Conservation (phyloP, 495 filamentous ascomycete genomes). For the Aspergillus panamensis region DNA sequence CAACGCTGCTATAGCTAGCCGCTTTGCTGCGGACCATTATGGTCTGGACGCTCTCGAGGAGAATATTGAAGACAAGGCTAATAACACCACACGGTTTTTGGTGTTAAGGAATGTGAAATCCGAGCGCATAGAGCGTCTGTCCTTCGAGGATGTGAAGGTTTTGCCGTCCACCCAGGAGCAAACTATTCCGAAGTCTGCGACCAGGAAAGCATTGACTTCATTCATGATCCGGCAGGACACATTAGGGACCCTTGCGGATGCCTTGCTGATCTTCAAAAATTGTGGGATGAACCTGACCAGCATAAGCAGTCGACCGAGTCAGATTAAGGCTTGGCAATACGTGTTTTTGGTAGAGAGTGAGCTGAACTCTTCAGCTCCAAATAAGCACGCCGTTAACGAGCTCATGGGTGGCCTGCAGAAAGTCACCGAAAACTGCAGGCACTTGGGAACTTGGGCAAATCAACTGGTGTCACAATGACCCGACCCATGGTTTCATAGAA, state of each 20-base stretch:
- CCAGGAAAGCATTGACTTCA: constrained; percentile 68
- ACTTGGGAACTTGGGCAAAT: constrained; percentile 46
- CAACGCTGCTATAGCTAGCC: constrained; percentile 73
- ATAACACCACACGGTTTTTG: constrained; percentile 90
- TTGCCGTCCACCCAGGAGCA: constrained; percentile 5
- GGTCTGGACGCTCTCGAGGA: constrained; percentile 66
- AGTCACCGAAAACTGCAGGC: constrained; percentile 37
- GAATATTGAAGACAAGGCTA: constrained; percentile 75
- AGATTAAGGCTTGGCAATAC: constrained; percentile 78
- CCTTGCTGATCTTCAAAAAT: constrained; percentile 70
- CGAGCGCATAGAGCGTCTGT: constrained; percentile 21
- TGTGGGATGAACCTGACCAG: constrained; percentile 78
- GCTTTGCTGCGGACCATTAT: constrained; percentile 62
- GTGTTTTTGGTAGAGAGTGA: constrained; percentile 92
- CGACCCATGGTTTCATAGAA: no score
- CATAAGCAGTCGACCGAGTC: constrained; percentile 81
- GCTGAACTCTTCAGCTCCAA: constrained; percentile 36
- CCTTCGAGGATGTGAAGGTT: constrained; percentile 21
- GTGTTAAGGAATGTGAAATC: constrained; percentile 54
- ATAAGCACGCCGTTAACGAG: constrained; percentile 28
- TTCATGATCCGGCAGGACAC: constrained; percentile 77
- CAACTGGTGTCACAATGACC: constrained; percentile 21
- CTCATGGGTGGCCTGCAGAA: constrained; percentile 28
- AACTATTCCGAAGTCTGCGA: constrained; percentile 21
- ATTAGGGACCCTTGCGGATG: constrained; percentile 77